A percentile compares a stretch with the other conserved stretches of the same genome.
These are phyloP conservation scores for Penstemon davidsonii DNA, from an alignment of 257 asterid species.

Conservation along the genomic window DNA sequence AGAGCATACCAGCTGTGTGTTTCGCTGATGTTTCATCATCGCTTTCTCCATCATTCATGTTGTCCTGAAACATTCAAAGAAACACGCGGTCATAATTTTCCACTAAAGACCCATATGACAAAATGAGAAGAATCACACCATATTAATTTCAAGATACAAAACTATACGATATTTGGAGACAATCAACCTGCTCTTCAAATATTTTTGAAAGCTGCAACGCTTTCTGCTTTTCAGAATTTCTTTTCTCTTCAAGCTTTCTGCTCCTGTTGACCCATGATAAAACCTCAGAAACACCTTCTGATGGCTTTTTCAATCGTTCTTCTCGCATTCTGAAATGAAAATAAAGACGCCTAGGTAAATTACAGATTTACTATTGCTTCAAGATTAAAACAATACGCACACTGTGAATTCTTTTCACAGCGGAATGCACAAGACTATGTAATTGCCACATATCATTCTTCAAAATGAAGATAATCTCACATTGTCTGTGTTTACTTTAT, in stretches of 20 bases:
- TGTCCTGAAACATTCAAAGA: slow-evolving; percentile 60
- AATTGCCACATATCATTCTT: neutral
- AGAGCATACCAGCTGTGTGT: slow-evolving; percentile 48
- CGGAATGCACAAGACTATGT: slow-evolving; percentile 5
- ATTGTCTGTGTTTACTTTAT: neutral
- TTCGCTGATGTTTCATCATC: slow-evolving; percentile 62
- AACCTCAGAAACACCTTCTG: slow-evolving; percentile 81
- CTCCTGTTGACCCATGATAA: slow-evolving; percentile 78
- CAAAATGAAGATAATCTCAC: slow-evolving; percentile 18
- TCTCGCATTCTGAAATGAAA: slow-evolving; percentile 67
- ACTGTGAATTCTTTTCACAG: neutral
- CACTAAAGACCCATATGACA: neutral
- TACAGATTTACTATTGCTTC: slow-evolving; percentile 1
- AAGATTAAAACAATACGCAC: slow-evolving; percentile 9
- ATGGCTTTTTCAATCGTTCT: slow-evolving; percentile 67
- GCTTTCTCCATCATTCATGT: slow-evolving; percentile 70
- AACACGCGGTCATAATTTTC: slow-evolving; percentile 15
- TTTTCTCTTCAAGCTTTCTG: slow-evolving; percentile 77
- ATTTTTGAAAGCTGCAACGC: slow-evolving; percentile 76
- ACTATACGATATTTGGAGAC: slow-evolving; percentile 15
- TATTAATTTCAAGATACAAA: slow-evolving; percentile 7
- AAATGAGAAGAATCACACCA: slow-evolving; percentile 12
- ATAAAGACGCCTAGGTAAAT: slow-evolving; percentile 13
- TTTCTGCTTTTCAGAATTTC: slow-evolving; percentile 69
- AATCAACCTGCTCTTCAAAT: slow-evolving; percentile 90